Conservation (phyloP, 345 rosid species). For the Arabidopsis suecica region DNA sequence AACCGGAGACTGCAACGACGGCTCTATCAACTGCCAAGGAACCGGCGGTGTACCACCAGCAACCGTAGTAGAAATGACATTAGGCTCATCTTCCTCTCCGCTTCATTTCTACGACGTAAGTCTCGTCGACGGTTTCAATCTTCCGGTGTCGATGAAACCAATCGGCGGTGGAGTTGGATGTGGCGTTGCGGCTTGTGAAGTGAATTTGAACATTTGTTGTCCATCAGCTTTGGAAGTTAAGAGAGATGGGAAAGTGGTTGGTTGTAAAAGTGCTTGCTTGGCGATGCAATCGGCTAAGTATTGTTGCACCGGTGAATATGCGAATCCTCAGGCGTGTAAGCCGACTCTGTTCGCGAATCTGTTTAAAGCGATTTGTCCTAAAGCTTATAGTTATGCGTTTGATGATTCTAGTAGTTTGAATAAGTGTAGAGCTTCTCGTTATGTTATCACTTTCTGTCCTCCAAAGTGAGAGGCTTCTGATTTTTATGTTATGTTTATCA, state of each 20-base stretch:
- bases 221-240: slow-evolving; percentile 86
- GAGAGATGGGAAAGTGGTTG: slow-evolving; percentile 67
- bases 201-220: slow-evolving; percentile 78
- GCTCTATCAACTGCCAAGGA: slow-evolving; percentile 66
- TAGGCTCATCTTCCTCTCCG: slow-evolving; percentile 68
- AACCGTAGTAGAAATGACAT: slow-evolving; percentile 89
- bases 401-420: slow-evolving; percentile 90
- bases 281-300: slow-evolving; percentile 91
- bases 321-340: slow-evolving; percentile 74
- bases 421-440: slow-evolving; percentile 86
- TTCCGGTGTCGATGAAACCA: slow-evolving; percentile 87
- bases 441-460: slow-evolving; percentile 93
- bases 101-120: slow-evolving; percentile 96
- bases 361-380: slow-evolving; percentile 92
- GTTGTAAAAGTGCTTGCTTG: slow-evolving; percentile 93
- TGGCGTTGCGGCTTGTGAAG: slow-evolving; percentile 85
- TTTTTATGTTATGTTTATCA: background rate
- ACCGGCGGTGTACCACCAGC: slow-evolving; percentile 78
- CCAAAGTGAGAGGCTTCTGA: slow-evolving; percentile 51
- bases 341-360: slow-evolving; percentile 81
- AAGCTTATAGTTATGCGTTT: slow-evolving; percentile 91
- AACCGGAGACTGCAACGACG: slow-evolving; percentile 70
- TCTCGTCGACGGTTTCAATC: slow-evolving; percentile 87
- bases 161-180: slow-evolving; percentile 92
- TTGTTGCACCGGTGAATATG: slow-evolving; percentile 84